Evolutionary conservation across 805 yeast species (phyloP).

Genomic region (Teunomyces funiuensis): DNA sequence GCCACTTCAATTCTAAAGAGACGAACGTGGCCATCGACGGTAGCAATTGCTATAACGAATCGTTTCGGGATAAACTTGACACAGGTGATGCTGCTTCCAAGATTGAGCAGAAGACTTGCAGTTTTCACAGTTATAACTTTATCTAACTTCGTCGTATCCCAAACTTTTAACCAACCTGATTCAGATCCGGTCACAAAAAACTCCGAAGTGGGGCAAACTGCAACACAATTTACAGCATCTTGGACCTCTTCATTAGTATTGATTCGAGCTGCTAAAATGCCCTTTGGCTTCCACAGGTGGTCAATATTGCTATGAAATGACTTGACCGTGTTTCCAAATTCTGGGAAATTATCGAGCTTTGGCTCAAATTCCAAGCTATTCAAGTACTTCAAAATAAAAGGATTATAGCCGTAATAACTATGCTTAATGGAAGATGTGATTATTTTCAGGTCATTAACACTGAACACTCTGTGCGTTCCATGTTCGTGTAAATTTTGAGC

Average conservation of each 20-base stretch:
- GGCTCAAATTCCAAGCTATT: constrained; percentile 56
- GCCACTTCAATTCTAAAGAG: constrained; percentile 36
- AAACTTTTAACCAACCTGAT: constrained; percentile 67
- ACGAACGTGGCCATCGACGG: constrained; percentile 46
- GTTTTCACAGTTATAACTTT: constrained; percentile 53
- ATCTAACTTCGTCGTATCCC: constrained; percentile 73
- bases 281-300: constrained; percentile 34
- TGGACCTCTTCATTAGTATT: constrained; percentile 33
- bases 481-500: constrained; percentile 16
- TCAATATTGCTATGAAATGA: background rate
- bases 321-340: constrained; percentile 53
- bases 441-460: constrained; percentile 30
- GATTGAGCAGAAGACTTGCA: constrained; percentile 46
- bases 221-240: constrained; percentile 54
- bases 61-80: constrained; percentile 53
- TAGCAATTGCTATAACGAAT: constrained; percentile 58
- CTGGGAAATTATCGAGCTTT: constrained; percentile 56
- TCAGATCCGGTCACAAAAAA: constrained; percentile 79
- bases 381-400: constrained; percentile 59
- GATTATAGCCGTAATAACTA: constrained; percentile 69
- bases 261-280: constrained; percentile 60
- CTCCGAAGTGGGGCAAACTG: constrained; percentile 58
- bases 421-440: constrained; percentile 42
- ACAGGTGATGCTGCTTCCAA: constrained; percentile 50
- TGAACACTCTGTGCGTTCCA: constrained; percentile 20